Percentiles rank a stretch among this genome's conserved stretches.
Evolutionary conservation across 1,139 yeast species (phyloP).

Genomic region (Magnusiomyces sp.): DNA sequence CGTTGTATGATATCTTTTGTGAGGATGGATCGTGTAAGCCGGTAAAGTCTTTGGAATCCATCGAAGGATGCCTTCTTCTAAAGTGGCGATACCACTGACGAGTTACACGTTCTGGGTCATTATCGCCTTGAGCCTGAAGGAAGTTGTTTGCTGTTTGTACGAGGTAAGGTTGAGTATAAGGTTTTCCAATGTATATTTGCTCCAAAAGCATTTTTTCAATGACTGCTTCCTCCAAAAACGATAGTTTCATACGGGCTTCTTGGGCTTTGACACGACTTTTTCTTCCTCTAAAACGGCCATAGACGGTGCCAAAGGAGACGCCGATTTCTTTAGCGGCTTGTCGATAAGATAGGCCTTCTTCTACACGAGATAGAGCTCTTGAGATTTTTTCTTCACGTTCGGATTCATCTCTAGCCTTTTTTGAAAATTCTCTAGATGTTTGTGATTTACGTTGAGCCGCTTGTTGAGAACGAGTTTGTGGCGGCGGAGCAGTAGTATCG

Average conservation of each 20-base stretch:
- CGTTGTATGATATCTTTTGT: not conserved
- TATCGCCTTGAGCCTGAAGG: slow-evolving; percentile 15
- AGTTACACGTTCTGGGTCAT: slow-evolving; percentile 12
- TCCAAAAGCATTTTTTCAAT: slow-evolving; percentile 14
- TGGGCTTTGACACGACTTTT: slow-evolving; percentile 14
- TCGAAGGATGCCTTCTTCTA: slow-evolving; percentile 14
- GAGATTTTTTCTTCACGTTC: slow-evolving; percentile 15
- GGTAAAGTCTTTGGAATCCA: slow-evolving; percentile 13
- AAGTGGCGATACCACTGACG: slow-evolving; percentile 16
- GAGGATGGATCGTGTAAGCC: slow-evolving; percentile 11
- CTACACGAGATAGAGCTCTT: slow-evolving; percentile 11
- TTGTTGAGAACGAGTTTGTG: no score
- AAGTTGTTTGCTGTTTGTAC: slow-evolving; percentile 13
- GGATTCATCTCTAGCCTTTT: slow-evolving; percentile 2
- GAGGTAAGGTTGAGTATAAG: slow-evolving; percentile 13
- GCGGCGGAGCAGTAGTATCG: no score
- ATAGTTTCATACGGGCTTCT: slow-evolving; percentile 15
- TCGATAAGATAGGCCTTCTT: slow-evolving; percentile 14
- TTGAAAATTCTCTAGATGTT: no score
- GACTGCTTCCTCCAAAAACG: slow-evolving; percentile 13
- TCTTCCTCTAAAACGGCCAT: slow-evolving; percentile 15
- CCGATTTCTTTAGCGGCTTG: slow-evolving; percentile 16
- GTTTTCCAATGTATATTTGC: slow-evolving; percentile 10
- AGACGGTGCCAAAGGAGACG: slow-evolving; percentile 15
- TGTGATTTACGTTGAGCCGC: no score